A percentile compares a stretch with the other conserved stretches of the same genome.
phyloP scores from a whole-genome alignment of 208 protist species.

The Acanthamoeba castellanii region DNA sequence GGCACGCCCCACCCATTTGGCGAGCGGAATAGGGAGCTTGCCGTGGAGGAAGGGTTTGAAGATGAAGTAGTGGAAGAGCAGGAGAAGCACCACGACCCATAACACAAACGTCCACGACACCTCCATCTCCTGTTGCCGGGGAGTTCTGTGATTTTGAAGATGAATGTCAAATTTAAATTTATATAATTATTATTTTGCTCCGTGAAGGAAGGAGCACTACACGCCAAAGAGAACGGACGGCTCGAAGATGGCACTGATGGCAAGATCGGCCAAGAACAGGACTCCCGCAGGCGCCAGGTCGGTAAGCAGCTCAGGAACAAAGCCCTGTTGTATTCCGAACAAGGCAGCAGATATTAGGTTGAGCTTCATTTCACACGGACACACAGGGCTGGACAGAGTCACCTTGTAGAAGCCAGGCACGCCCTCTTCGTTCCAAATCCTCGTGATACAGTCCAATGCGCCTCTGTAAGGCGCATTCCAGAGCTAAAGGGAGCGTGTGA shows the following conservation, averaged over 20 bases:
- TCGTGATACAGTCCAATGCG: not conserved
- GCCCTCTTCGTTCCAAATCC: conserved; percentile 29
- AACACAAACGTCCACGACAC: conserved; percentile 6
- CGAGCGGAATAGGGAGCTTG: conserved; percentile 57
- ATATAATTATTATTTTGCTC: not conserved
- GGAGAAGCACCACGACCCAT: not conserved
- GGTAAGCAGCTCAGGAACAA: not conserved
- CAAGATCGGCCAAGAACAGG: not conserved
- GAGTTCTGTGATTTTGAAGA: not conserved
- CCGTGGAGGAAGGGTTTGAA: conserved; percentile 59
- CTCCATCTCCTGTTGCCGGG: not conserved
- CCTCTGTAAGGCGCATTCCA: conserved; percentile 10
- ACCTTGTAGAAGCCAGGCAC: conserved; percentile 10
- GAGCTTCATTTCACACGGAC: not conserved
- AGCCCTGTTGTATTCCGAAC: not conserved
- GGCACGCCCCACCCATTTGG: conserved; percentile 9
- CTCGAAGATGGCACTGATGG: conserved; percentile 16
- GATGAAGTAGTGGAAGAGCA: conserved; percentile 59
- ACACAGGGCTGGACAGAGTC: no score
- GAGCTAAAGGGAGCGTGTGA: not conserved
- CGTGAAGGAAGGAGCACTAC: not conserved
- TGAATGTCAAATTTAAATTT: not conserved
- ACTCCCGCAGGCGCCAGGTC: not conserved
- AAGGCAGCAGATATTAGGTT: not conserved
- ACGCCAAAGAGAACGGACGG: not conserved